Conservation (phyloP, 2,329 filamentous ascomycete species). For the Aspergillus luchuensis region DNA sequence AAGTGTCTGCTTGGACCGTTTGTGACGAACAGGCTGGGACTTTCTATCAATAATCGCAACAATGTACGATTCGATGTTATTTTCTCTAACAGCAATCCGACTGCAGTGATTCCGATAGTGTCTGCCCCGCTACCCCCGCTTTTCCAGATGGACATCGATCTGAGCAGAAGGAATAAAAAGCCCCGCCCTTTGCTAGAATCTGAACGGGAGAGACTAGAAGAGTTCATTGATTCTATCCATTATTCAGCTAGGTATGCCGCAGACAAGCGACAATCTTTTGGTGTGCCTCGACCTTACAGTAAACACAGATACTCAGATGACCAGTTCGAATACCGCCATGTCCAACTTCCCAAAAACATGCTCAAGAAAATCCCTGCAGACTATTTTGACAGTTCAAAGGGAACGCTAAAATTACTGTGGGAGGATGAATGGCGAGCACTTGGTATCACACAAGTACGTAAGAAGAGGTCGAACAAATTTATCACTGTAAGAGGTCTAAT, state of each 20-base stretch:
- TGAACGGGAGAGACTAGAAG: conserved; percentile 81
- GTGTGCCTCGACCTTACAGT: conserved; percentile 17
- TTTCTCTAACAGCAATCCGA: neutral
- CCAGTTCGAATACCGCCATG: conserved; percentile 95
- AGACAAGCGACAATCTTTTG: conserved; percentile 8
- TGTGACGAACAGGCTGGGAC: neutral
- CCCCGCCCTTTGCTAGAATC: conserved; percentile 77
- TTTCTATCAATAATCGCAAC: neutral
- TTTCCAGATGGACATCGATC: conserved; percentile 64
- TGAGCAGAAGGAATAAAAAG: conserved; percentile 80
- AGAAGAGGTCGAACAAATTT: neutral
- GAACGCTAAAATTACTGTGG: conserved; percentile 93
- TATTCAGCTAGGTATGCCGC: conserved; percentile 79
- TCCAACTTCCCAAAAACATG: conserved; percentile 97
- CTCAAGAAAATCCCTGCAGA: conserved; percentile 94
- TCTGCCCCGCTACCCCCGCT: conserved; percentile 7
- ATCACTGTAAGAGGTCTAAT: conserved; percentile 6
- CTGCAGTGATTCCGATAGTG: neutral
- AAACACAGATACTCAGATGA: conserved; percentile 84
- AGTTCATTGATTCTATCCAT: conserved; percentile 91
- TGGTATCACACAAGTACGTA: conserved; percentile 87
- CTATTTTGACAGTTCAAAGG: conserved; percentile 85
- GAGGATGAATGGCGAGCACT: conserved; percentile 98
- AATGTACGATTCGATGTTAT: neutral
- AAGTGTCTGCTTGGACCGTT: neutral